Evolutionary conservation across 2,329 filamentous ascomycete species (phyloP), one percentile per base, ranked within the genome.

Genomic region (Stagonosporopsis tanaceti): DNA sequence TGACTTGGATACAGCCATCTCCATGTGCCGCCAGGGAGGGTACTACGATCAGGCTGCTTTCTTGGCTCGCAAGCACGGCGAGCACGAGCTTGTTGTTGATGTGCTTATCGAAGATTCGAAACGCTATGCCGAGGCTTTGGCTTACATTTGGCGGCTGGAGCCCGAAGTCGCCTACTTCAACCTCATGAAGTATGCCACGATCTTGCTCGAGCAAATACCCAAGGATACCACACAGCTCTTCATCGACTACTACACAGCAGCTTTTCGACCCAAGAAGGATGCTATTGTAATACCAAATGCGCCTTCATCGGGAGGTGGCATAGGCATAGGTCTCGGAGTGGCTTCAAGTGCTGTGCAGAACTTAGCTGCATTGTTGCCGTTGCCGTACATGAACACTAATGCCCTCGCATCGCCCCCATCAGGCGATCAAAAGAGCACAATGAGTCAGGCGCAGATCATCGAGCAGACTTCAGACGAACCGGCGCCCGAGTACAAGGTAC

Each of bases 41-140:
- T 99, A 99, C 76, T 96, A 89, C 69, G 93, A 98, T 58, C 96
- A 99, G 80, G 95, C 95, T 14, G 95, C 94, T 4, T 99, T 96
- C 69, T 84, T 99, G 35, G 95, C 96, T 6, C 91, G 93, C 57
- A 94, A 97, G 75, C 93, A 99, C 70, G 90, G 92, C 6, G 95
- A 99, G 74, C 92, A 92, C 62, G 93, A 97, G 56, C 81, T 98
- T 58, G 95, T 99, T 0, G 91, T 98, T 4, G 94, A 97, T 72
- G 97, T 99, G 45, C 76, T 99, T 48, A 93, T 99, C 47, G 95
- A 99, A 72, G 94, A 99, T 68, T 93, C 94, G 0, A 95, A 96
- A 74, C 89, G 90, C 65, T 97, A 97, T 71, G 84, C 84, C 0
- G 93, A 97, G 71, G 94, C 95, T 0, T 81, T 99, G 14, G 87